Conservation (phyloP, 768 basidiomycete genomes). For the Boletus edulis region DNA sequence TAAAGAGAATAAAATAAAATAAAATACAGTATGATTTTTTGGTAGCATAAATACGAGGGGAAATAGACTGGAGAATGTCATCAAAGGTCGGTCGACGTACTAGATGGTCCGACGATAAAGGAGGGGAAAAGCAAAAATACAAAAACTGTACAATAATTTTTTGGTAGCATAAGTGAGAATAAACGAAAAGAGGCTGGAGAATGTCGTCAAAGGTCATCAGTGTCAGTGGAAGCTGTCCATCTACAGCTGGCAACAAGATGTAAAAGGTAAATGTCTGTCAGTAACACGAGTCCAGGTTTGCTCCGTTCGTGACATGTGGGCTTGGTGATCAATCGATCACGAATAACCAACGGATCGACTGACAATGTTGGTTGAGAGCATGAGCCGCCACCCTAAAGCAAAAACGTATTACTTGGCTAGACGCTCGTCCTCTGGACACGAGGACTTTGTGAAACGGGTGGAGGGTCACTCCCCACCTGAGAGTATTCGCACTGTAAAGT, state of each 20-base stretch:
- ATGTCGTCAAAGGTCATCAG: constrained; percentile 32
- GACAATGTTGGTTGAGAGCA: constrained; percentile 23
- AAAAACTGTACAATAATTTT: constrained; percentile 13
- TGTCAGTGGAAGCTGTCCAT: constrained; percentile 15
- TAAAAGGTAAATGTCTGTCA: constrained; percentile 14
- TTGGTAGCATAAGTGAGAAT: constrained; percentile 11
- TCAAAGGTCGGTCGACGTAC: constrained; percentile 19
- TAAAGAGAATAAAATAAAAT: constrained; percentile 1
- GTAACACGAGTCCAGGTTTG: constrained; percentile 9
- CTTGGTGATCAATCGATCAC: constrained; percentile 80
- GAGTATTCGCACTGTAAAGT: constrained; percentile 59
- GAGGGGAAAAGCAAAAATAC: constrained; percentile 2
- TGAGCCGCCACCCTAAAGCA: too few relatives aligned
- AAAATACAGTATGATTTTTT: constrained; percentile 13
- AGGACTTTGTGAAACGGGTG: constrained; percentile 56
- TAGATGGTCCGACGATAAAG: neutral
- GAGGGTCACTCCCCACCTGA: constrained; percentile 61
- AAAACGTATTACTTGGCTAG: constrained; percentile 74
- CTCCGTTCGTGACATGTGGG: constrained; percentile 35
- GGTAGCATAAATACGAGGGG: constrained; percentile 17
- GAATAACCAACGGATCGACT: too few relatives aligned
- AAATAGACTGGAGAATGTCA: constrained; percentile 23
- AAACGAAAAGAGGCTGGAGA: constrained; percentile 16
- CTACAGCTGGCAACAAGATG: constrained; percentile 23
- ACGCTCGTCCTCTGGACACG: constrained; percentile 96